These are phyloP conservation scores for Saraca asoca DNA, from an alignment of 331 rosid species.

Conservation along the genomic window DNA sequence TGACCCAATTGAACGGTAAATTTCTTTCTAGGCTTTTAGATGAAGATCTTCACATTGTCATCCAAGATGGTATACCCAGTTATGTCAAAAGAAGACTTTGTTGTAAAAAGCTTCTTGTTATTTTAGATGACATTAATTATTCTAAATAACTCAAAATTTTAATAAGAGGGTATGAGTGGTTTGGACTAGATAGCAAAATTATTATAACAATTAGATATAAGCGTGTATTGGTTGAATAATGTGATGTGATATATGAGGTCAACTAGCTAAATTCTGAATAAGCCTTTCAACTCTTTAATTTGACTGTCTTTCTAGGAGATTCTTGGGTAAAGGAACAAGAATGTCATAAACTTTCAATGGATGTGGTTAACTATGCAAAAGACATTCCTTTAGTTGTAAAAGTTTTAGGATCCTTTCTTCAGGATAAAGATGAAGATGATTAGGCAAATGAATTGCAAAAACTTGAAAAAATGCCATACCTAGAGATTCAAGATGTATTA, in stretches of 20 bases:
- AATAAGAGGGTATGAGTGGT: background rate
- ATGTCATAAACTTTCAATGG: background rate
- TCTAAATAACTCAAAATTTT: background rate
- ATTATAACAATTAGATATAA: background rate
- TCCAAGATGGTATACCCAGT: too few species aligned
- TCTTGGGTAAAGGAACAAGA: background rate
- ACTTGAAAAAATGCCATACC: background rate
- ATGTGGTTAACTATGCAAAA: background rate
- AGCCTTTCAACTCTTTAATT: background rate
- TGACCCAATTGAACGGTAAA: background rate
- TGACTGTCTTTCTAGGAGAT: background rate
- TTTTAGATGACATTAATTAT: slow-evolving; percentile 23
- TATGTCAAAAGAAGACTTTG: background rate
- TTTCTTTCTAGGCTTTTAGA: background rate
- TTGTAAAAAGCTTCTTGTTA: background rate
- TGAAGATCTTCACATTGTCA: background rate
- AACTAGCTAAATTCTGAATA: background rate
- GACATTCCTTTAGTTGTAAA: background rate
- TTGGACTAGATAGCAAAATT: slow-evolving; percentile 1
- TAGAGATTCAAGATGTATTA: background rate
- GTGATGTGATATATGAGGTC: background rate
- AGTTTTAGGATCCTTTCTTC: background rate
- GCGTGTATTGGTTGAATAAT: background rate
- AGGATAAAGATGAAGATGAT: background rate
- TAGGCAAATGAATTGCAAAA: background rate